Conservation (phyloP, 2,329 filamentous ascomycete genomes). For the Aspergillus neoniger region DNA sequence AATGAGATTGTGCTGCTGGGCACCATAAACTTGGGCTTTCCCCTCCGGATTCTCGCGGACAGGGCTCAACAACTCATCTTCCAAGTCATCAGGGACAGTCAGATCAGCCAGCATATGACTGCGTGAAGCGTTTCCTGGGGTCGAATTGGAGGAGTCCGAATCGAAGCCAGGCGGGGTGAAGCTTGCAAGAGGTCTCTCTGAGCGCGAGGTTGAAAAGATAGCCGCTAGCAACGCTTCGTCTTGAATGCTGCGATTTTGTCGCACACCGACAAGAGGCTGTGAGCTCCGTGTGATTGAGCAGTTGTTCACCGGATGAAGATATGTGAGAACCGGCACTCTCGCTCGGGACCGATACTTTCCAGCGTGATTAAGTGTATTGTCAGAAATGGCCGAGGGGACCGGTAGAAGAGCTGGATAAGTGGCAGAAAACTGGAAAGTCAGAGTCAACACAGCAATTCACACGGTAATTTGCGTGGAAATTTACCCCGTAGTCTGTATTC, state of each 20-base stretch:
- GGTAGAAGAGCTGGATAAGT: conserved; percentile 86
- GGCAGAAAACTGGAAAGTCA: conserved; percentile 67
- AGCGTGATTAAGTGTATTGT: conserved; percentile 94
- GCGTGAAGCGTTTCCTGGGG: conserved; percentile 49
- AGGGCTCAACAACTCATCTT: conserved; percentile 66
- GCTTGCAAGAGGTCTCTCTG: conserved; percentile 45
- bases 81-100: conserved; percentile 64
- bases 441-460: conserved; percentile 10
- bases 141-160: conserved; percentile 48
- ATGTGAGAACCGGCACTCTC: conserved; percentile 85
- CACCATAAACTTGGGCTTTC: conserved; percentile 75
- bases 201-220: conserved; percentile 77
- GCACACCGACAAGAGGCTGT: conserved; percentile 84
- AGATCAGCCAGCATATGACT: conserved; percentile 53
- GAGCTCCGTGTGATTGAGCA: conserved; percentile 95
- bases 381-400: conserved; percentile 88
- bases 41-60: conserved; percentile 61
- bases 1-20: conserved; percentile 90
- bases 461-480: conserved; percentile 9
- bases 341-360: conserved; percentile 83
- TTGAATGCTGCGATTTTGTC: conserved; percentile 86
- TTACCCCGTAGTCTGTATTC: conserved; percentile 77
- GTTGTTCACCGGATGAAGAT: conserved; percentile 95
- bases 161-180: conserved; percentile 43
- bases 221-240: conserved; percentile 92